Evolutionary conservation across 192 early-diverging fungal species (phyloP), one percentile per base, ranked within the genome.

Genomic region (Chytriomyces hyalinus): DNA sequence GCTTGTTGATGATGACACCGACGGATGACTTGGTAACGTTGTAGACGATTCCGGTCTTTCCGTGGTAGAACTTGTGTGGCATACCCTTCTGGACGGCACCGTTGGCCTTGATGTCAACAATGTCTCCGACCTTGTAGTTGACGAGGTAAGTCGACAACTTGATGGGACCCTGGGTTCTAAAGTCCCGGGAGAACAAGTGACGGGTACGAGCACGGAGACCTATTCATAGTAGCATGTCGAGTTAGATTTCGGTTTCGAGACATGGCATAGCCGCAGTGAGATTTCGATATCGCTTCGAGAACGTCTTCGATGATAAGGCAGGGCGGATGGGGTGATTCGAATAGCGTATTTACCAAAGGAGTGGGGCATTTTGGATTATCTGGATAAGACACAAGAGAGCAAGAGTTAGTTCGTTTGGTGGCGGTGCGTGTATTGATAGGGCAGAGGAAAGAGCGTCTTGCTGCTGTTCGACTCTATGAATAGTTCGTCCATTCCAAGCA

Each of bases 41-140:
- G 94, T 95, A 99, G 84, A 99, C 91, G 84, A 99, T 92, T 80
- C 97, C 97, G 78, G 96, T 99, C 83, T 94, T 94, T 76, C 93
- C 96, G 88, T 99, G 97, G 92, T 99, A 99, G 93, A 92, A 99
- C 92, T 98, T 99, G 94, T 99, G 97, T 80, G 97, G 97, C 93
- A 99, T 93, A 87, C 97, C 97, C 92, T 97, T 96, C 89, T 99
- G 97, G 86, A 97, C 86, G 80, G 97, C 96, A 88, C 93, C 96
- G 90, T 98, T 96, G 75, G 94, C 96, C 92, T 97, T 97, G 90
- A 99, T 95, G 88, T 99, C 97, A 75, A 98, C 97, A 76, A 99
- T 96, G 85, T 99, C 97, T 68, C 97, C 97, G 67, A 97, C 94
- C 91, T 97, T 96, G 94, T 97, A 99, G 85, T 86, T 93, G 90